These are phyloP conservation scores for Nicotiana paniculata DNA, from an alignment of 257 asterid genomes.

Conservation along the genomic window DNA sequence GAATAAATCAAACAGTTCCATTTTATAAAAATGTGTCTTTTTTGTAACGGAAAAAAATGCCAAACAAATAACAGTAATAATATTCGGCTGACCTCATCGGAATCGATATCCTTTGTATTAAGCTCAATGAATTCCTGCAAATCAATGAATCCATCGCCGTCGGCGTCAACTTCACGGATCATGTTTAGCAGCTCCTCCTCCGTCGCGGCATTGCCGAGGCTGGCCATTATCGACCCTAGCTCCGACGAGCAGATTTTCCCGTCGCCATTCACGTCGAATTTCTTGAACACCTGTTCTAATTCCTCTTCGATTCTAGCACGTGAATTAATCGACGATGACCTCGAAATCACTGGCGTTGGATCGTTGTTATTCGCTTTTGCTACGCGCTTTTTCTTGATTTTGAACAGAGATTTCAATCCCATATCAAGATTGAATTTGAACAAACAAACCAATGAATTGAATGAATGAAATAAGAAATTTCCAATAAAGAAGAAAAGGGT, in stretches of 20 bases:
- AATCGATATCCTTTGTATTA: conserved; percentile 54
- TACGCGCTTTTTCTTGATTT: conserved; percentile 29
- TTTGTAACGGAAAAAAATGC: too few relatives aligned
- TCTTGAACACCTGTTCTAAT: conserved; percentile 66
- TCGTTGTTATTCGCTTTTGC: neutral
- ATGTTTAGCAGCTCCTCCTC: conserved; percentile 51
- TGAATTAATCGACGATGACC: conserved; percentile 35
- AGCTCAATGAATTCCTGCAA: conserved; percentile 65
- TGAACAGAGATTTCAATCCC: conserved; percentile 59
- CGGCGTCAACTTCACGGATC: conserved; percentile 77
- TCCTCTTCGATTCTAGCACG: conserved; percentile 61
- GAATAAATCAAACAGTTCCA: too few relatives aligned
- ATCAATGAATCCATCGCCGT: conserved; percentile 83
- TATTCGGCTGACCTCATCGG: conserved; percentile 18
- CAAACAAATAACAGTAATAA: too few relatives aligned
- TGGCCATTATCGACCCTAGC: conserved; percentile 62
- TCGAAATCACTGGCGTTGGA: conserved; percentile 11
- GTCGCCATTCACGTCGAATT: conserved; percentile 79
- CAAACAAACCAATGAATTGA: neutral
- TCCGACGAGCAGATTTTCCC: conserved; percentile 66
- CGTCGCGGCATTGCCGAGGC: conserved; percentile 51
- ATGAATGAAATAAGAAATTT: neutral
- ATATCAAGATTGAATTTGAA: neutral
- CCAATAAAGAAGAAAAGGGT: neutral
- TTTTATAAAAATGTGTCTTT: too few relatives aligned